Conservation (phyloP, 352 stramenopile genomes). For the Phytopythium ostracodes region DNA sequence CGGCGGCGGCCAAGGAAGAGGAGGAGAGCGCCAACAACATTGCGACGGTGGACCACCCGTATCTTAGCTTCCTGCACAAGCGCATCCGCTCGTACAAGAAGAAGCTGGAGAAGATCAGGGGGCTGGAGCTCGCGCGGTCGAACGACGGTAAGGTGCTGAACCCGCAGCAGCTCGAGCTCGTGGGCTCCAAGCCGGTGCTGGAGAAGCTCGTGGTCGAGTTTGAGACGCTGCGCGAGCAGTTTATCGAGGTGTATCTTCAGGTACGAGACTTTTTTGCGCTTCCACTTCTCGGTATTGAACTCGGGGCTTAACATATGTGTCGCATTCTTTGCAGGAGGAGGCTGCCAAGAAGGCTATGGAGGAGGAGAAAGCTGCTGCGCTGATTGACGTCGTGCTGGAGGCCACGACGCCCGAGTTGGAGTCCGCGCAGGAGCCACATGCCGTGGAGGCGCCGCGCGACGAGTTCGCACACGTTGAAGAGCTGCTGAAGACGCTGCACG, state of each 20-base stretch:
- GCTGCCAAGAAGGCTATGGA: slow-evolving; percentile 26
- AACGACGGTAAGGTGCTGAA: slow-evolving; percentile 66
- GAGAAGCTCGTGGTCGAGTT: slow-evolving; percentile 77
- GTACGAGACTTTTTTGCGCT: slow-evolving; percentile 7
- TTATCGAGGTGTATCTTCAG: slow-evolving; percentile 54
- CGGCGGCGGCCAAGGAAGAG: slow-evolving; percentile 21
- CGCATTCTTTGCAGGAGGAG: slow-evolving; percentile 22
- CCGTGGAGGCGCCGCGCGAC: slow-evolving; percentile 13
- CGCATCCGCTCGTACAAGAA: slow-evolving; percentile 78
- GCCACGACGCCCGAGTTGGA: slow-evolving; percentile 4
- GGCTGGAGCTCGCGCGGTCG: slow-evolving; percentile 39
- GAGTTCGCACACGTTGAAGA: slow-evolving; percentile 56
- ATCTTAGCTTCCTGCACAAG: slow-evolving; percentile 81
- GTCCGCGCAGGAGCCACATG: slow-evolving; percentile 6
- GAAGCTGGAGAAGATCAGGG: slow-evolving; percentile 84
- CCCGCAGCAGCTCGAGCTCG: slow-evolving; percentile 70
- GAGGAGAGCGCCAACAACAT: slow-evolving; percentile 29
- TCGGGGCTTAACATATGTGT: not conserved
- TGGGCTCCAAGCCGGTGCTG: slow-evolving; percentile 51
- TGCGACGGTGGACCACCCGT: slow-evolving; percentile 64
- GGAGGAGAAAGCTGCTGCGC: slow-evolving; percentile 9
- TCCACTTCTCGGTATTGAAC: not conserved
- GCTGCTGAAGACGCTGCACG: slow-evolving; percentile 73
- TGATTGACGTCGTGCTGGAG: slow-evolving; percentile 11
- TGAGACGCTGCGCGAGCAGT: slow-evolving; percentile 74